Percentiles rank a stretch among this genome's conserved stretches.
Conservation (phyloP, 2,329 filamentous ascomycete species). For the Fusarium redolens region DNA sequence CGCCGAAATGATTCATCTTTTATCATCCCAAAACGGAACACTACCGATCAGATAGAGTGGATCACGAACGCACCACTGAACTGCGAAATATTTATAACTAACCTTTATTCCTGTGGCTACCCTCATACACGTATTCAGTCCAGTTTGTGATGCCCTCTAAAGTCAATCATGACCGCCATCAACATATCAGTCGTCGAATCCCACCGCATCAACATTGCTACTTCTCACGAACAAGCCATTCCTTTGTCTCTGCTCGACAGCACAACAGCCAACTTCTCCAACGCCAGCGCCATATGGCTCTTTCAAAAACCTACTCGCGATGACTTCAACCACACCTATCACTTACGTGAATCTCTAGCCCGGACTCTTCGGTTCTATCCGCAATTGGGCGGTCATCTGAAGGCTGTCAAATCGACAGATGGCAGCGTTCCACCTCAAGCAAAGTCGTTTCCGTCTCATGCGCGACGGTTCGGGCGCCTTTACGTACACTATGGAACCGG, state of each 20-base stretch:
- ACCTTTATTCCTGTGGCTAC: too few species aligned
- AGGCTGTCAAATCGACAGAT: slow-evolving; percentile 15
- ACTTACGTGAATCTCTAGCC: slow-evolving; percentile 19
- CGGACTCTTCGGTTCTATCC: slow-evolving; percentile 33
- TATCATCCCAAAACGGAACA: background rate
- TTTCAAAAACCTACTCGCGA: slow-evolving; percentile 15
- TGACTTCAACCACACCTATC: background rate
- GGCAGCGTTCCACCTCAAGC: slow-evolving; percentile 15
- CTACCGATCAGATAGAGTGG: background rate
- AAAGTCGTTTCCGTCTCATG: slow-evolving; percentile 28
- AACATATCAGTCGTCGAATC: slow-evolving; percentile 6
- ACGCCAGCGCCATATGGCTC: slow-evolving; percentile 40
- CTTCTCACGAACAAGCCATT: slow-evolving; percentile 1
- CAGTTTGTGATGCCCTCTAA: accelerated
- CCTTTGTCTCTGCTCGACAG: slow-evolving; percentile 39
- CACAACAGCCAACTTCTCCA: slow-evolving; percentile 39
- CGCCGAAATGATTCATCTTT: background rate
- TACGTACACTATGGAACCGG: slow-evolving; percentile 34
- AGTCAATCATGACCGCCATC: background rate
- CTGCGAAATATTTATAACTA: background rate
- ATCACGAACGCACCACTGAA: background rate
- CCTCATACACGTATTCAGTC: accelerated
- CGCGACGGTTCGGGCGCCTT: slow-evolving; percentile 36
- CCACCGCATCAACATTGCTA: background rate
- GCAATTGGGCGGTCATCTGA: slow-evolving; percentile 37